phyloP scores from a whole-genome alignment of 257 asterid genomes.

The Solanum sejunctum region DNA sequence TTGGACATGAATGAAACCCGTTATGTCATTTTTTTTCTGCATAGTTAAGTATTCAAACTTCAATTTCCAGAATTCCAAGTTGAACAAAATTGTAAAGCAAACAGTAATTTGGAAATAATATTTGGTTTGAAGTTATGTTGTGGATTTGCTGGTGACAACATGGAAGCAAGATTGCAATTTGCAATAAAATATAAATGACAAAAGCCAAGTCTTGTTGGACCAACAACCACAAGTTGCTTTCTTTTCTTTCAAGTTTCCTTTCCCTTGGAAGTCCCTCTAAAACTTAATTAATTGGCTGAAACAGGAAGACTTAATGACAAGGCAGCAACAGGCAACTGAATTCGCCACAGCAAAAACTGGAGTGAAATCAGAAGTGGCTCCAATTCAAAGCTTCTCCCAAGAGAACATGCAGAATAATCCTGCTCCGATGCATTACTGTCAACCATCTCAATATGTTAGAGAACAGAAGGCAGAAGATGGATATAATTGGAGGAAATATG shows the following conservation, averaged over 20 bases:
- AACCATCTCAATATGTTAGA: constrained; percentile 39
- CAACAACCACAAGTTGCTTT: neutral
- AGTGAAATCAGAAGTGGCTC: constrained; percentile 13
- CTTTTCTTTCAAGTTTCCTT: neutral
- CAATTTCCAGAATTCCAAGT: neutral
- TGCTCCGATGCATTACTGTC: constrained; percentile 20
- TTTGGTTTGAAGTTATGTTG: neutral
- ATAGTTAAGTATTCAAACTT: neutral
- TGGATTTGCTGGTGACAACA: neutral
- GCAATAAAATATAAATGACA: neutral
- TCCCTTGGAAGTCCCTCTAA: neutral
- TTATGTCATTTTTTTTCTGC: neutral
- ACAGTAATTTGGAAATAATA: neutral
- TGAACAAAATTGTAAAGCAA: neutral
- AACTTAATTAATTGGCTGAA: neutral
- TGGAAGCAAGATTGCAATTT: neutral
- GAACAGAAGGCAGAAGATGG: constrained; percentile 83
- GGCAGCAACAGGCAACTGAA: constrained; percentile 23
- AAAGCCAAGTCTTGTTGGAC: neutral
- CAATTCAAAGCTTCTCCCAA: constrained; percentile 15
- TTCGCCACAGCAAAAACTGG: constrained; percentile 11
- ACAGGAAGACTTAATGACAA: constrained; percentile 38
- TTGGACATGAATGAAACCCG: neutral
- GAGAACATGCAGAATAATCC: constrained; percentile 17
- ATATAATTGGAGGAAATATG: constrained; percentile 82